Conservation (phyloP, 352 stramenopile genomes). For the Globisporangium uncinulatum region DNA sequence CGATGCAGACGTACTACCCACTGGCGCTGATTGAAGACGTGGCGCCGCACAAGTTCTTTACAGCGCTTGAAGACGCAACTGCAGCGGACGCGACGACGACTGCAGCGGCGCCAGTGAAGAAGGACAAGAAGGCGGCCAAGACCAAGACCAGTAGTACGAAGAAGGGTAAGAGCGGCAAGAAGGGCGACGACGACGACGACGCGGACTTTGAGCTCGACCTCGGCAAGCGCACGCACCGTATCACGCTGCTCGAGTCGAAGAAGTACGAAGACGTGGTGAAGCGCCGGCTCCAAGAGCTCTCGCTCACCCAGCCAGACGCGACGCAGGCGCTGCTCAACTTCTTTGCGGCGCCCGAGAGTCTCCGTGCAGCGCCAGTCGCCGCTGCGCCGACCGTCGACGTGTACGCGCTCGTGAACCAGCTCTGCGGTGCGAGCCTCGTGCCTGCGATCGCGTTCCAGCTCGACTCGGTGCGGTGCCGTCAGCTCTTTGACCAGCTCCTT, state of each 20-base stretch:
- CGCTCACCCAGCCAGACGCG: slow-evolving; percentile 83
- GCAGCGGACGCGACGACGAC: slow-evolving; percentile 31
- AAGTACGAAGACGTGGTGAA: slow-evolving; percentile 97
- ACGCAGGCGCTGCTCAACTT: slow-evolving; percentile 81
- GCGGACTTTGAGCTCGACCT: slow-evolving; percentile 58
- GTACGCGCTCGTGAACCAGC: slow-evolving; percentile 61
- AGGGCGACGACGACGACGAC: slow-evolving; percentile 71
- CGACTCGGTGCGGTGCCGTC: slow-evolving; percentile 81
- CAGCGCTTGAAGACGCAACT: slow-evolving; percentile 1
- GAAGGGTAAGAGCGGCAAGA: slow-evolving; percentile 48
- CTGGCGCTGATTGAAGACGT: slow-evolving; percentile 86
- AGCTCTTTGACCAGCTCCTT: slow-evolving; percentile 81
- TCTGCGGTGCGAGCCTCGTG: slow-evolving; percentile 54
- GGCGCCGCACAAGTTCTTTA: slow-evolving; percentile 94
- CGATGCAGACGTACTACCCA: slow-evolving; percentile 72
- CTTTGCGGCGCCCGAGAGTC: slow-evolving; percentile 63
- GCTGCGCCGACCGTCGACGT: slow-evolving; percentile 57
- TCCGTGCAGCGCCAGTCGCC: slow-evolving; percentile 48
- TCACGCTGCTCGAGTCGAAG: slow-evolving; percentile 97
- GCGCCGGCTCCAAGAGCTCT: slow-evolving; percentile 84
- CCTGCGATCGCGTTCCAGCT: slow-evolving; percentile 88
- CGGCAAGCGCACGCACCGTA: slow-evolving; percentile 85
- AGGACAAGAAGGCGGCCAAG: slow-evolving; percentile 14
- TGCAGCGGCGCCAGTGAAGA: slow-evolving; percentile 9
- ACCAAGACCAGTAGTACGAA: slow-evolving; percentile 24